Evolutionary conservation across 305 asterid genomes (phyloP), one percentile per base, ranked within the genome.

Genomic region (Fraxinus floribunda): DNA sequence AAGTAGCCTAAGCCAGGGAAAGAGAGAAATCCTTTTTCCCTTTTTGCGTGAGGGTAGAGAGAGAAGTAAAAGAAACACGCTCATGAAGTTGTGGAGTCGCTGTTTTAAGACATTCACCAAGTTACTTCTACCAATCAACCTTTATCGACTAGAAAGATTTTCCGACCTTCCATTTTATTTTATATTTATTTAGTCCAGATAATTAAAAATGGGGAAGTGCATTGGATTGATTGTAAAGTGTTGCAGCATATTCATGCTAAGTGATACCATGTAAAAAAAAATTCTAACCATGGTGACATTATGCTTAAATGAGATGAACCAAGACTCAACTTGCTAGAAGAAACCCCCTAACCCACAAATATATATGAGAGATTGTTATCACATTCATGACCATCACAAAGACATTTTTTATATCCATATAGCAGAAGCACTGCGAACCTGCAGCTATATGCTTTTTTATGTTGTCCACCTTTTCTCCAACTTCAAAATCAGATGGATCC

Each of bases 401-500:
- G 30, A 46, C 82, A 64, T 73, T 52, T 44, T 62, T 70, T 80
- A 82, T 72, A 85, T 60, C 39, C 32, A 75, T 30, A 84, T 76
- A 66, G 80, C 64, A 76, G 36, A 75, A 55, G 83, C 70, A 81
- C 60, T 81, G 85, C 89, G 39, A 84, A 94, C 99, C 98, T 89
- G 96, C 89, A 83, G 92, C 89, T 70, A 91, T 85, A 80, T 80
- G 86, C 83, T 83, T 92, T 88, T 85, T 95, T 81, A 94, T 91
- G 73, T 66, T 87, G 62, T 90, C 97, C 83, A 92, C 95, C 89
- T 87, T 93, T 84, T 89, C 88, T 87, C 81, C 82, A 71, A 90
- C 90, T 82, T 89, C 97, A 86, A 85, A 82, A 89, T 94, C 93
- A 75, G 90, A 88, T 44, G 97, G 92, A 87, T 89, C 94, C 85